phyloP scores from a whole-genome alignment of 1,139 yeast species.

The Geotrichum restrictum region DNA sequence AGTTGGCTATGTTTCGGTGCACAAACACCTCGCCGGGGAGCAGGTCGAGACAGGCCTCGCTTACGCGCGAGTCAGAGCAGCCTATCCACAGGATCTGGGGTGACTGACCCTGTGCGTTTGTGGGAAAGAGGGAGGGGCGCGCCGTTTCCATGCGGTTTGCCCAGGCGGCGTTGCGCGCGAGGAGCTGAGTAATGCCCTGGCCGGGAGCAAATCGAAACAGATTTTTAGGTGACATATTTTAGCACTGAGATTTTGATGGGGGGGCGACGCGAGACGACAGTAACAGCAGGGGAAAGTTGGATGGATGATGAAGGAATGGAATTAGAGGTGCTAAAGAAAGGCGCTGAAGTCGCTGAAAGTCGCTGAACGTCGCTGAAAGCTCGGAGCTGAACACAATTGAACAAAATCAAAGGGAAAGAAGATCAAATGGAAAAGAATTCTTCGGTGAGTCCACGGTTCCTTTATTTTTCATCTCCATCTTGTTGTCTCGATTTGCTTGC shows the following conservation, averaged over 20 bases:
- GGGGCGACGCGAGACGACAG: not conserved
- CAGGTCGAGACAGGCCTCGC: slow-evolving; percentile 72
- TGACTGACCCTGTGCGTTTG: slow-evolving; percentile 77
- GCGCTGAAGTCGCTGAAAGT: too few species aligned
- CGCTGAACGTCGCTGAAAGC: too few species aligned
- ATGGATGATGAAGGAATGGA: not conserved
- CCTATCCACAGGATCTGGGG: slow-evolving; percentile 97
- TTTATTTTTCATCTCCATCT: too few species aligned
- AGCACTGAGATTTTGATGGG: not conserved
- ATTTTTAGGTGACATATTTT: slow-evolving; percentile 20
- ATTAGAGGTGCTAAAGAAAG: not conserved
- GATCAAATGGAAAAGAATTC: too few species aligned
- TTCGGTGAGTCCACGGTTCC: too few species aligned
- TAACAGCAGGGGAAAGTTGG: not conserved
- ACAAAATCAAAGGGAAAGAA: too few species aligned
- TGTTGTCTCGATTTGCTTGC: too few species aligned
- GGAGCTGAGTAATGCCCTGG: slow-evolving; percentile 51
- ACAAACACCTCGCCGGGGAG: slow-evolving; percentile 90
- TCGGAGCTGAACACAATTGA: too few species aligned
- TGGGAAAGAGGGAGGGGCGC: slow-evolving; percentile 61
- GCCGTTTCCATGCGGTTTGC: slow-evolving; percentile 57
- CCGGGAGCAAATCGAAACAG: slow-evolving; percentile 33
- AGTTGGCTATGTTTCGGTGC: slow-evolving; percentile 89
- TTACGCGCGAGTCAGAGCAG: slow-evolving; percentile 89
- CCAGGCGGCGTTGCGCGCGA: slow-evolving; percentile 64